Evolutionary conservation across 2,329 filamentous ascomycete genomes (phyloP).

Genomic region (Acephala macrosclerotiorum): DNA sequence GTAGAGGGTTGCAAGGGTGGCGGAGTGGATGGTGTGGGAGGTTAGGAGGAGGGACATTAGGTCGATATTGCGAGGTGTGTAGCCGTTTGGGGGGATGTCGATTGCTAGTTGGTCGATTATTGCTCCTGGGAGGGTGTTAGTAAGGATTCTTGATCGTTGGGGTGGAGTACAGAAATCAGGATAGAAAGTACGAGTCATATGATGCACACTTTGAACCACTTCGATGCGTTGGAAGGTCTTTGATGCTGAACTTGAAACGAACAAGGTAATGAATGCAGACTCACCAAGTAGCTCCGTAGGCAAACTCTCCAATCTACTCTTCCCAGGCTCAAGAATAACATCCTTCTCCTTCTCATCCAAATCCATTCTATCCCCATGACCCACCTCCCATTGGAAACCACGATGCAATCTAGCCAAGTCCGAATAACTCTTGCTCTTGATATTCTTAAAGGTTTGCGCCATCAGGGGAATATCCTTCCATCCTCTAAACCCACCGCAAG

Average conservation of each 20-base stretch:
- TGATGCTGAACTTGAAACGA: background rate
- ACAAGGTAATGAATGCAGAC: conserved; percentile 42
- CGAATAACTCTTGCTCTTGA: conserved; percentile 67
- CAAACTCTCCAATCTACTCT: conserved; percentile 49
- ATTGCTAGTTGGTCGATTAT: conserved; percentile 79
- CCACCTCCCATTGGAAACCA: conserved; percentile 48
- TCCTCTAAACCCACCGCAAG: conserved; percentile 63
- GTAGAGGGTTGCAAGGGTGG: conserved; percentile 79
- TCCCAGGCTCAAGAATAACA: conserved; percentile 47
- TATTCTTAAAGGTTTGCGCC: conserved; percentile 46
- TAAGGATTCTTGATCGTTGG: no score
- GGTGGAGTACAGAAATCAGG: background rate
- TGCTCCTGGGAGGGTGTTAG: conserved; percentile 56
- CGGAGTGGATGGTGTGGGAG: conserved; percentile 77
- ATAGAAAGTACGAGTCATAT: conserved; percentile 1
- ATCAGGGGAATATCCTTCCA: conserved; percentile 69
- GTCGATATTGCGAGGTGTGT: conserved; percentile 79
- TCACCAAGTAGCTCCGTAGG: conserved; percentile 76
- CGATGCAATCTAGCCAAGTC: conserved; percentile 59
- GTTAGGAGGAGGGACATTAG: conserved; percentile 77
- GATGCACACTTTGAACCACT: background rate
- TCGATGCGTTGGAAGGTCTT: background rate
- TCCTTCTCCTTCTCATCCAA: conserved; percentile 8
- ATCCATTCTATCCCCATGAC: conserved; percentile 54
- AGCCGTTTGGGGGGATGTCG: conserved; percentile 77